Percentiles rank a stretch among this genome's conserved stretches.
Conservation (phyloP, 768 basidiomycete genomes). For the Lactarius indigo region DNA sequence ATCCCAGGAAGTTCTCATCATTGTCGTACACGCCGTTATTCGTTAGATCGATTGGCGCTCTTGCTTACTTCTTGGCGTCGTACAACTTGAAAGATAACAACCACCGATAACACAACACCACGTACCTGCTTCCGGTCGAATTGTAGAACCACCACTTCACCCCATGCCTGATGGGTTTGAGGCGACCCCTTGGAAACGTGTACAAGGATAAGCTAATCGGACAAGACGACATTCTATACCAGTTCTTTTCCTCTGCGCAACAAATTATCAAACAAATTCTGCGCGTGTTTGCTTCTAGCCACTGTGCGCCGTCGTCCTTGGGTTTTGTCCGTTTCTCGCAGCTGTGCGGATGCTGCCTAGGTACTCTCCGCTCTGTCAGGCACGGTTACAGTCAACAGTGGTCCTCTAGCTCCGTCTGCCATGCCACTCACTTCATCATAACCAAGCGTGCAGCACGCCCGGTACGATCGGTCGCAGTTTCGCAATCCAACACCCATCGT, state of each 20-base stretch:
- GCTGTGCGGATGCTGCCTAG: neutral
- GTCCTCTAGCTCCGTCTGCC: neutral
- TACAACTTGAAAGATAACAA: neutral
- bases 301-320: neutral
- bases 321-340: neutral
- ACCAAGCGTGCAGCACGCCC: neutral
- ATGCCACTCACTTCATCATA: neutral
- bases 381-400: neutral
- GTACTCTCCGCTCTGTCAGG: neutral
- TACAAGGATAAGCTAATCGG: neutral
- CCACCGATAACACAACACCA: neutral
- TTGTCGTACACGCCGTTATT: neutral
- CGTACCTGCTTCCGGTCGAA: neutral
- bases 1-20: neutral
- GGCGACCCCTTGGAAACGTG: neutral
- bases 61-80: neutral
- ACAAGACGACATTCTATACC: neutral
- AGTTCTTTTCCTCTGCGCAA: neutral
- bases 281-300: neutral
- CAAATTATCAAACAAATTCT: neutral
- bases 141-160: neutral
- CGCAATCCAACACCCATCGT: conserved; percentile 2
- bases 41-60: neutral
- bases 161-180: neutral
- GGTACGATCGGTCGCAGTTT: neutral